phyloP scores from a whole-genome alignment of 352 stramenopile genomes.

The Phytophthora citrophthora region DNA sequence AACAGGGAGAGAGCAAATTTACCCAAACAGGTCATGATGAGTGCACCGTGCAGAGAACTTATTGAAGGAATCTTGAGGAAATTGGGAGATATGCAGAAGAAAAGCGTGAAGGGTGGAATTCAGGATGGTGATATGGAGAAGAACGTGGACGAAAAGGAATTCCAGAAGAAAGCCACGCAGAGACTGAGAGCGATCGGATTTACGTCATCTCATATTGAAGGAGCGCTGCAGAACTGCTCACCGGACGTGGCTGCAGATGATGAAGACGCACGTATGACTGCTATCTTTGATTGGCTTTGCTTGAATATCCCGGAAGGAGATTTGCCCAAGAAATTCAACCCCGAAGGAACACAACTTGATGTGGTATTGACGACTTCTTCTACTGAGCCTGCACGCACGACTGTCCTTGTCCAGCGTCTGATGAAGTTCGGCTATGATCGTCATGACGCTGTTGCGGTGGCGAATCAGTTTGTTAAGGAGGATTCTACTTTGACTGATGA shows the following conservation, averaged over 20 bases:
- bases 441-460: slow-evolving; percentile 49
- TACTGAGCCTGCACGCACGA: slow-evolving; percentile 20
- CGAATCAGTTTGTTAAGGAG: slow-evolving; percentile 47
- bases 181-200: slow-evolving; percentile 69
- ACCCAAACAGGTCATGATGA: slow-evolving; percentile 92
- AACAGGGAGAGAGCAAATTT: slow-evolving; percentile 92
- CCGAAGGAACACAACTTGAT: slow-evolving; percentile 90
- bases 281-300: slow-evolving; percentile 83
- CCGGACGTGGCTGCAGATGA: slow-evolving; percentile 12
- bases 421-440: slow-evolving; percentile 85
- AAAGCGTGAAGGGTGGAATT: neutral
- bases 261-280: slow-evolving; percentile 23
- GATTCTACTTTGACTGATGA: slow-evolving; percentile 34
- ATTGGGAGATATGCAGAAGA: slow-evolving; percentile 39
- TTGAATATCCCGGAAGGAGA: slow-evolving; percentile 78
- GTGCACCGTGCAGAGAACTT: slow-evolving; percentile 76
- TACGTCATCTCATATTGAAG: slow-evolving; percentile 48
- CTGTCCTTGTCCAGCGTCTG: slow-evolving; percentile 68
- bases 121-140: slow-evolving; percentile 5
- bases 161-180: slow-evolving; percentile 27
- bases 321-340: slow-evolving; percentile 86
- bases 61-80: slow-evolving; percentile 87
- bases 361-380: slow-evolving; percentile 54
- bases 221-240: slow-evolving; percentile 45
- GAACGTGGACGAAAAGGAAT: slow-evolving; percentile 23